A percentile compares a stretch with the other conserved stretches of the same genome.
Conservation (phyloP, 495 filamentous ascomycete species). For the Sordaria brevicollis region DNA sequence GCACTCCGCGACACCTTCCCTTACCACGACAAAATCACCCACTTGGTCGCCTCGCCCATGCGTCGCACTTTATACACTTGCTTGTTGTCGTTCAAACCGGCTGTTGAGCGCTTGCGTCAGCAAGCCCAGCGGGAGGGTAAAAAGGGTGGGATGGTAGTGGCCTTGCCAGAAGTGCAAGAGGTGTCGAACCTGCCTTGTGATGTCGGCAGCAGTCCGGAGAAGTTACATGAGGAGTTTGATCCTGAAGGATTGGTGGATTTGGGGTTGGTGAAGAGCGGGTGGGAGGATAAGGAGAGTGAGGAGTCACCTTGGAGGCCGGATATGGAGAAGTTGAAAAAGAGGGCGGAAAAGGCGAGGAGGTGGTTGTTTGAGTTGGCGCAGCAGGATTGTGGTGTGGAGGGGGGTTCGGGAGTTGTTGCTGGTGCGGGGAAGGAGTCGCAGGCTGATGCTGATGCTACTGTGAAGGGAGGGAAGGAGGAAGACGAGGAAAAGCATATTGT, state of each 20-base stretch:
- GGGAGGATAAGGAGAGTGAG: slow-evolving; percentile 53
- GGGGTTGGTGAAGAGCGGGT: slow-evolving; percentile 45
- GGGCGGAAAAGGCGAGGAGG: slow-evolving; percentile 54
- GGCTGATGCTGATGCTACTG: no score
- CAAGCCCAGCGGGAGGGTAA: not conserved
- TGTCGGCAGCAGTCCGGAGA: slow-evolving; percentile 48
- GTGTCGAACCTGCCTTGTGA: slow-evolving; percentile 69
- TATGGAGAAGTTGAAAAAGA: slow-evolving; percentile 44
- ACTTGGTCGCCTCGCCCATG: slow-evolving; percentile 74
- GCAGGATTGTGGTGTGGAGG: no score
- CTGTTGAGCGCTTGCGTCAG: slow-evolving; percentile 22
- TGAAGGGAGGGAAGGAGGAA: slow-evolving; percentile 39
- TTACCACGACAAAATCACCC: slow-evolving; percentile 48
- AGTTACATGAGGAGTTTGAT: slow-evolving; percentile 49
- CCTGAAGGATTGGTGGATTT: slow-evolving; percentile 51
- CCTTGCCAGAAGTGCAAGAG: slow-evolving; percentile 76
- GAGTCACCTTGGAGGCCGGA: slow-evolving; percentile 47
- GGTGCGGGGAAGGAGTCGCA: not conserved
- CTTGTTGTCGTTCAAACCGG: slow-evolving; percentile 55
- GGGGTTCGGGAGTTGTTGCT: not conserved
- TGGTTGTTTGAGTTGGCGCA: slow-evolving; percentile 50
- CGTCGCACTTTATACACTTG: slow-evolving; percentile 77
- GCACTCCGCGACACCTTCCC: slow-evolving; percentile 54
- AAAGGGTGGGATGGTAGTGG: slow-evolving; percentile 39
- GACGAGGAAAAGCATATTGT: slow-evolving; percentile 47